Evolutionary conservation across 208 protist genomes (phyloP).

Genomic region (Vickermania spadyakhi): DNA sequence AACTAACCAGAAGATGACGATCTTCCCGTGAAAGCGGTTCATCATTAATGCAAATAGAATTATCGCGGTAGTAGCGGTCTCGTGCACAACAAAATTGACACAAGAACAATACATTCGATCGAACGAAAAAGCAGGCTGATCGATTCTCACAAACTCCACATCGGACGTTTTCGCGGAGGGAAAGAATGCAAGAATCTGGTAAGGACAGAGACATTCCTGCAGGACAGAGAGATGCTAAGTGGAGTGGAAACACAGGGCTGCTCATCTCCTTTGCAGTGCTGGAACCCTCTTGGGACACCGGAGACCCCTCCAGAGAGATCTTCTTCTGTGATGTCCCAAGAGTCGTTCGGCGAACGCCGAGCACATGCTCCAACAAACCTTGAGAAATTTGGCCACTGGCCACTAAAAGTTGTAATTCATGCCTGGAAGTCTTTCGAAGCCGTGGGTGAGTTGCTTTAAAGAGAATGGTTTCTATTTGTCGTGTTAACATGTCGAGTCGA

Average conservation of each 20-base stretch:
- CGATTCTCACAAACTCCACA: conserved; percentile 63
- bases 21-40: conserved; percentile 41
- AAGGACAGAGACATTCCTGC: no score
- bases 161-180: conserved; percentile 28
- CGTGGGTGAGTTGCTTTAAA: conserved; percentile 53
- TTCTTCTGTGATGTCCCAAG: conserved; percentile 8
- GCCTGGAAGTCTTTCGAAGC: conserved; percentile 22
- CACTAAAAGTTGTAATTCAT: conserved; percentile 11
- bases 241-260: not conserved
- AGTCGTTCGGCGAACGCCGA: conserved; percentile 12
- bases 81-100: conserved; percentile 71
- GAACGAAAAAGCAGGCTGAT: conserved; percentile 49
- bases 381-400: conserved; percentile 11
- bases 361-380: conserved; percentile 15
- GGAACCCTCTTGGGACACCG: not conserved
- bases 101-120: conserved; percentile 50
- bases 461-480: conserved; percentile 52
- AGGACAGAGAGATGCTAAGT: no score
- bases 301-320: not conserved
- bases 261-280: not conserved
- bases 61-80: conserved; percentile 75
- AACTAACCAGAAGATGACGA: conserved; percentile 32
- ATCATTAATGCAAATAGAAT: conserved; percentile 77
- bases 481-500: conserved; percentile 53
- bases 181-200: conserved; percentile 17